Evolutionary conservation across 768 basidiomycete genomes (phyloP), one percentile per base, ranked within the genome.

Genomic region (Serpula lacrymans): DNA sequence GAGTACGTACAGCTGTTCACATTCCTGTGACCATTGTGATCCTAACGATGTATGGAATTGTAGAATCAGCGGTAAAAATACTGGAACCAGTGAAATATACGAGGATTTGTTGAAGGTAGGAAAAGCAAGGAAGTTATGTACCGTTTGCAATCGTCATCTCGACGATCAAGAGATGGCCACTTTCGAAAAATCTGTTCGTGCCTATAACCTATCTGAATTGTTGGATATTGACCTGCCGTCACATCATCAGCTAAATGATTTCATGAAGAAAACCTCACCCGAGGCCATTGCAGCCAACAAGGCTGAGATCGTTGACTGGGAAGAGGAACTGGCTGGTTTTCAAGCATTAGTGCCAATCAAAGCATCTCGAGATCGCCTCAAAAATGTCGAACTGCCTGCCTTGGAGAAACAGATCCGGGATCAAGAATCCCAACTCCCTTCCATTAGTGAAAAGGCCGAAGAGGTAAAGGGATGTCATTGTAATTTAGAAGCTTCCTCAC

Each of bases 71-170:
- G 49, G 52, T 17, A 20, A 37, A 23, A 62, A 46, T 29, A 55
- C 60, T n/a, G 69, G 60, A 39, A 68, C 60, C 60, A 63, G 63
- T 11, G 61, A 59, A 20, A 68, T 74, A 25, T 94, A 78, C 42
- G 67, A 80, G 42, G 57, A 58, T 1, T 50, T 88, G 22, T 68
- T 90, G 28, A 62, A 67, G 12, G 58, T 62, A 1, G 88, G 85
- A 24, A 77, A 76, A 54, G 65, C 70, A 36, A 76, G 82, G 46
- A 81, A 84, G 53, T 60, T 70, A 0, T 99, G 95, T 53, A 68
- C 76, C 9, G 81, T 80, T 6, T 98, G 95, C 56, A 79, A 81
- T 50, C 77, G 93, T 1, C 69, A 68, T 27, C 63, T 97, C 54
- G 65, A 74, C 16, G 72, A 74, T 20, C 53, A 57, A 2, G 82